phyloP scores from a whole-genome alignment of 2,329 filamentous ascomycete species.

The Ceratocystis papillata region DNA sequence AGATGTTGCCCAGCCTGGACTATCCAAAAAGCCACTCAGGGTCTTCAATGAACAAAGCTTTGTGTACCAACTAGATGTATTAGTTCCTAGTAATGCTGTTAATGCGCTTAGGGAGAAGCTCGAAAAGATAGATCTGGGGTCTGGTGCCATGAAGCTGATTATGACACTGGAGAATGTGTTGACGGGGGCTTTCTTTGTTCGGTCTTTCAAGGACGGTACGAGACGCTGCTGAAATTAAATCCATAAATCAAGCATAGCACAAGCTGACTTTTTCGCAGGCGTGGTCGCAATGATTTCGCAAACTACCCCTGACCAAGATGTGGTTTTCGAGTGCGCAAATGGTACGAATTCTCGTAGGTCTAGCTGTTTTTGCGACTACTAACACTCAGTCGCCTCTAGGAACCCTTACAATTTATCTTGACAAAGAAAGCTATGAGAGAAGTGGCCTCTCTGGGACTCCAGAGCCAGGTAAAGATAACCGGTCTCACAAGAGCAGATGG shows the following conservation, averaged over 20 bases:
- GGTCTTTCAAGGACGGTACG: conserved; percentile 69
- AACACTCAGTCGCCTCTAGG: conserved; percentile 38
- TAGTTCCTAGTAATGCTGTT: conserved; percentile 57
- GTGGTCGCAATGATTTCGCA: conserved; percentile 76
- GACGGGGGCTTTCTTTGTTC: conserved; percentile 64
- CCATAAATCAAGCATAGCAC: neutral
- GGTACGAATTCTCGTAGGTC: conserved; percentile 38
- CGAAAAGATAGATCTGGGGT: conserved; percentile 27
- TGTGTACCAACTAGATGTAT: conserved; percentile 58
- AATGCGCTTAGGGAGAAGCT: conserved; percentile 43
- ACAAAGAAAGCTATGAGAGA: conserved; percentile 71
- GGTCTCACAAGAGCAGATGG: conserved; percentile 59
- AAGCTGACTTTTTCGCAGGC: conserved; percentile 39
- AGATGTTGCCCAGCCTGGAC: conserved; percentile 57
- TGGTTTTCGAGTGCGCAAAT: conserved; percentile 58
- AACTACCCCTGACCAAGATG: conserved; percentile 58
- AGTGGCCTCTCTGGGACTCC: conserved; percentile 68
- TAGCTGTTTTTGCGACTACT: neutral
- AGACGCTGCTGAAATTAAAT: neutral
- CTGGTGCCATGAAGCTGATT: conserved; percentile 55
- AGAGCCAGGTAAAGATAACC: conserved; percentile 46
- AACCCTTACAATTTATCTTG: conserved; percentile 62
- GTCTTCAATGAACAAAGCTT: conserved; percentile 55
- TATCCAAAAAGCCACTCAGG: conserved; percentile 63
- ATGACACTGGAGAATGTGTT: conserved; percentile 65